Conservation (phyloP, 2,329 filamentous ascomycete genomes). For the Hirsutella thompsonii region DNA sequence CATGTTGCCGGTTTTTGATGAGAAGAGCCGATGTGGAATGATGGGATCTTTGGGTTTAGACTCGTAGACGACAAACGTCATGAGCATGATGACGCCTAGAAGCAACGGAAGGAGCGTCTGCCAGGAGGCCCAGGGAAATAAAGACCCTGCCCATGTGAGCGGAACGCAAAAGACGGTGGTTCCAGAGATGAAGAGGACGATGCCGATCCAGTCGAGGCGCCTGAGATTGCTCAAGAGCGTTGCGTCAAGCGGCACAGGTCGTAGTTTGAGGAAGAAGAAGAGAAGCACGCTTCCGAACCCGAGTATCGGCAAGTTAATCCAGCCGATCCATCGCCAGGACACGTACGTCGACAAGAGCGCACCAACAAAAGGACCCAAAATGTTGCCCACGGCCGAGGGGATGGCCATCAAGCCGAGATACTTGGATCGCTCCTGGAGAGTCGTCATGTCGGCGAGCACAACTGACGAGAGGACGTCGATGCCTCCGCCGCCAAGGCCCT, state of each 20-base stretch:
- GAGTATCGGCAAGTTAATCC: background rate
- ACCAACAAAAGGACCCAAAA: constrained; percentile 12
- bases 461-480: background rate
- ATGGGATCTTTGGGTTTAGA: constrained; percentile 12
- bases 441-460: constrained; percentile 17
- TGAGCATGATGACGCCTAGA: constrained; percentile 14
- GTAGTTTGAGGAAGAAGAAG: constrained; percentile 11
- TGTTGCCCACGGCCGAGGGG: constrained; percentile 6
- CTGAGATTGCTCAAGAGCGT: constrained; percentile 5
- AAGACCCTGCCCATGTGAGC: constrained; percentile 18
- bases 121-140: constrained; percentile 21
- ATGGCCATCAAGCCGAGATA: constrained; percentile 12
- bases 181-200: constrained; percentile 13
- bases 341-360: constrained; percentile 10
- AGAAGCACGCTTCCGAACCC: constrained; percentile 8
- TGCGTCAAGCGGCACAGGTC: constrained; percentile 1
- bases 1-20: constrained; percentile 9
- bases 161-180: constrained; percentile 14
- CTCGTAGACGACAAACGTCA: constrained; percentile 16
- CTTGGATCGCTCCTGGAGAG: constrained; percentile 13
- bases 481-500: background rate
- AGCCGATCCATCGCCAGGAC: background rate
- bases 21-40: constrained; percentile 17
- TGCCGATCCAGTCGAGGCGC: constrained; percentile 21
- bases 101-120: constrained; percentile 19